Percentiles rank a stretch among this genome's conserved stretches.
Conservation (phyloP, 2,329 filamentous ascomycete species). For the Thelonectria discophora region DNA sequence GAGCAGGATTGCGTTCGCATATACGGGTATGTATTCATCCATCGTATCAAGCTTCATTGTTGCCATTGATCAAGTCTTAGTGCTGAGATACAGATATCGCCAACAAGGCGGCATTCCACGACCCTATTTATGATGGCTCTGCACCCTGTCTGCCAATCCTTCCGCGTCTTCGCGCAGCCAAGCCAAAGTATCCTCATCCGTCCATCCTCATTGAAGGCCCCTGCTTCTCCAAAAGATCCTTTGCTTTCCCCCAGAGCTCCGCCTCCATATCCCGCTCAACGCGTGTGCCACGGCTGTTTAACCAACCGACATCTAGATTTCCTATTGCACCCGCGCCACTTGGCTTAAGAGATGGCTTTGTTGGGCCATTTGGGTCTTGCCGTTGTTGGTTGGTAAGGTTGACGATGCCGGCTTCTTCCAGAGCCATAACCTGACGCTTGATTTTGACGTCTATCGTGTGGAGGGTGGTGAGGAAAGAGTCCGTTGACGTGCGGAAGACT, state of each 20-base stretch:
- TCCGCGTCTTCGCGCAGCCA: constrained; percentile 3
- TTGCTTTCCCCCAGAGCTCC: constrained; percentile 72
- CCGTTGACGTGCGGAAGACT: constrained; percentile 67
- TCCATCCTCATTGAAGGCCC: constrained; percentile 31
- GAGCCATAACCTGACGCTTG: constrained; percentile 72
- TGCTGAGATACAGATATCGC: too few species aligned
- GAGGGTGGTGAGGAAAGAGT: constrained; percentile 75
- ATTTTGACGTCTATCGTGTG: constrained; percentile 79
- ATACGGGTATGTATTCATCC: too few species aligned
- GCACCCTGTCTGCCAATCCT: background rate
- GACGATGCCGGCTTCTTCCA: constrained; percentile 84
- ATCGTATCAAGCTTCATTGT: background rate
- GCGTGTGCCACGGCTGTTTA: constrained; percentile 86
- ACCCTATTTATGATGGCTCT: too few species aligned
- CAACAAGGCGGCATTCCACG: too few species aligned
- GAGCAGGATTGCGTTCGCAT: background rate
- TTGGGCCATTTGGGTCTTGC: constrained; percentile 46
- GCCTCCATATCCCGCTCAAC: constrained; percentile 85
- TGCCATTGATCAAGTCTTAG: background rate
- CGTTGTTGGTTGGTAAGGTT: constrained; percentile 52
- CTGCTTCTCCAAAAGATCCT: constrained; percentile 49
- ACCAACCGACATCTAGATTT: constrained; percentile 82
- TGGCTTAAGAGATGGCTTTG: constrained; percentile 59
- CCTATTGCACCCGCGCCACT: constrained; percentile 65
- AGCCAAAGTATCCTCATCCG: background rate